phyloP scores from a whole-genome alignment of 305 asterid genomes.

The Rubia peregrina region DNA sequence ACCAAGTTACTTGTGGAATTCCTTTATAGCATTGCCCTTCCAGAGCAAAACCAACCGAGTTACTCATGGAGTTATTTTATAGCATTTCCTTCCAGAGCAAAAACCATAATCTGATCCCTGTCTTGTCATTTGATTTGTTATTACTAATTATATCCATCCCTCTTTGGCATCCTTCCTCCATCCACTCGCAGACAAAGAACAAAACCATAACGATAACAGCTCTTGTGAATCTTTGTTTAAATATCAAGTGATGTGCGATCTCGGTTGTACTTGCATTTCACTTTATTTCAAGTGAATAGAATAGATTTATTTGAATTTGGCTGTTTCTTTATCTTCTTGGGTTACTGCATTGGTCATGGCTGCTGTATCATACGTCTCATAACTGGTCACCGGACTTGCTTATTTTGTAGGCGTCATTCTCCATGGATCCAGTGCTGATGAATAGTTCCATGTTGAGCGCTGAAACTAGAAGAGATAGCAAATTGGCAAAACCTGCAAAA shows the following conservation, averaged over 20 bases:
- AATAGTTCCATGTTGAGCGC: not conserved
- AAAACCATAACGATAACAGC: not conserved
- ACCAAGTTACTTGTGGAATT: not conserved
- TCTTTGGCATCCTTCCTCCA: not conserved
- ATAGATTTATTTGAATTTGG: not conserved
- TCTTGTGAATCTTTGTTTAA: not conserved
- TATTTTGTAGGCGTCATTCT: not conserved
- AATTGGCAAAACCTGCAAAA: not conserved
- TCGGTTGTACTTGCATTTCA: not conserved
- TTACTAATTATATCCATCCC: not conserved
- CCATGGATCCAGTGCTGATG: not conserved
- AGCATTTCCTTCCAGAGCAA: too few relatives aligned
- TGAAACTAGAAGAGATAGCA: not conserved
- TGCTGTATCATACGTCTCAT: not conserved
- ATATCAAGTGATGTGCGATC: not conserved
- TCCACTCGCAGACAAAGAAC: not conserved
- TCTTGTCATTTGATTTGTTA: too few relatives aligned
- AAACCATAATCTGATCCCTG: too few relatives aligned
- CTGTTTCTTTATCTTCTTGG: too few relatives aligned
- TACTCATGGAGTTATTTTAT: too few relatives aligned
- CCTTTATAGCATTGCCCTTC: not conserved
- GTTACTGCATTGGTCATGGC: too few relatives aligned
- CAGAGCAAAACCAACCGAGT: not conserved
- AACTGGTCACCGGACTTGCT: not conserved
- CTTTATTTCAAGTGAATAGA: not conserved